Base-by-base conservation (phyloP, 1,284 basidiomycete genomes). In the Singerocomus rubriflavus region DNA sequence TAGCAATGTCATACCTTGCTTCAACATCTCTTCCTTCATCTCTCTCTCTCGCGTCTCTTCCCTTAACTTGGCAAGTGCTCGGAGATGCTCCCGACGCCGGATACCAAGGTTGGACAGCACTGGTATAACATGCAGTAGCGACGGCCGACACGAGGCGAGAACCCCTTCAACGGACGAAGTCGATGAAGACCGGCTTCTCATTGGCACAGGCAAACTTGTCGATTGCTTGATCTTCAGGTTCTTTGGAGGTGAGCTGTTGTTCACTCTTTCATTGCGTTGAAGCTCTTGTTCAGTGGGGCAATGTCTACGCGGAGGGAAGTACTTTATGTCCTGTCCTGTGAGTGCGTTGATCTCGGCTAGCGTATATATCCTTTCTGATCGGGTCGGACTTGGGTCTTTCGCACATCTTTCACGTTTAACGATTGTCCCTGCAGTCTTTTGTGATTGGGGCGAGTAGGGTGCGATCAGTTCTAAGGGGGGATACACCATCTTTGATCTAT, bases 21-120 rank as follows among this genome's bases (percentile, higher is more conserved):
- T 78, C 66, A 88, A 60, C 46, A 83, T 85, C 57, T 81, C 80
- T 57, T 82, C 80, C 65, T 76, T 83, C 36, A 88, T 72, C 63
- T 87, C 83, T 50, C 77, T 67, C 63, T 87, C 78, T 54, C 85
- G 66, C 27, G 81, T 86, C 54, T 79, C 80, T 47, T 83, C 82
- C 33, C 77, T 78, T 57, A 88, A 64, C 51, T 76, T 70, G 2
- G 73, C 76, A 21, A 87, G 68, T 5, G 85, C 85, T 17, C 74
- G 71, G 38, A 88, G 64, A 64, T 88, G 84, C 41, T 79, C 81
- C 48, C 78, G 70, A 12, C 69, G 74, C 39, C 71, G 66, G 32
- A 88, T 82, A 0, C 85, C 85, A 12, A 88, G 68, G 26, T 67
- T 73, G 25, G 70, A 70, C 34, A 88, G 66, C 5, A 78, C 67